A percentile compares a stretch with the other conserved stretches of the same genome.
These are phyloP conservation scores for Xylariaceae sp. DNA, from an alignment of 2,329 filamentous ascomycete species.

Conservation along the genomic window DNA sequence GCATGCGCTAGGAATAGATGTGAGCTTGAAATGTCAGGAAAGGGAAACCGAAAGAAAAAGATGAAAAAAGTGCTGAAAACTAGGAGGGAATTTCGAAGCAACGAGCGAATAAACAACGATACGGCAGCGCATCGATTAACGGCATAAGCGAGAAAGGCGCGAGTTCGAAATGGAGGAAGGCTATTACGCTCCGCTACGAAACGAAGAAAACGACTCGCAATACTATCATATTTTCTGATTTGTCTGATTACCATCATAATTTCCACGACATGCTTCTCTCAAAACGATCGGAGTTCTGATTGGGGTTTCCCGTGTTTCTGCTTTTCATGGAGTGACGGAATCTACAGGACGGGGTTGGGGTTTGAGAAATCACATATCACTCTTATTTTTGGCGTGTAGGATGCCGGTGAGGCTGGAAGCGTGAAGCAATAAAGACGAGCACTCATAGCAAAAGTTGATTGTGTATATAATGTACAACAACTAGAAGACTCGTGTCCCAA, in stretches of 20 bases:
- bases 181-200: neutral
- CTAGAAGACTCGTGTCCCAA: too few relatives aligned
- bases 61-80: neutral
- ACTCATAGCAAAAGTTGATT: neutral
- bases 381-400: neutral
- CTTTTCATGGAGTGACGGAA: neutral
- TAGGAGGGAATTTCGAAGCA: neutral
- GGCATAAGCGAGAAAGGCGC: conserved; percentile 7
- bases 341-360: neutral
- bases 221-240: too few relatives aligned
- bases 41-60: neutral
- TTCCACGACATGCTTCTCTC: too few relatives aligned
- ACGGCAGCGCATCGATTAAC: conserved; percentile 10
- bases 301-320: neutral
- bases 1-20: neutral
- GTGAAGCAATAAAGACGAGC: neutral
- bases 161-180: neutral
- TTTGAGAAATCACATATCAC: conserved; percentile 1
- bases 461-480: conserved; percentile 1
- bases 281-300: conserved; percentile 15
- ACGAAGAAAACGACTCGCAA: too few relatives aligned
- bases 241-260: conserved; percentile 1
- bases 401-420: neutral
- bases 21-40: neutral
- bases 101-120: conserved; percentile 9